Evolutionary conservation across 1,284 basidiomycete species (phyloP), one percentile per base, ranked within the genome.

Genomic region (Crucibulum cyathiforme): DNA sequence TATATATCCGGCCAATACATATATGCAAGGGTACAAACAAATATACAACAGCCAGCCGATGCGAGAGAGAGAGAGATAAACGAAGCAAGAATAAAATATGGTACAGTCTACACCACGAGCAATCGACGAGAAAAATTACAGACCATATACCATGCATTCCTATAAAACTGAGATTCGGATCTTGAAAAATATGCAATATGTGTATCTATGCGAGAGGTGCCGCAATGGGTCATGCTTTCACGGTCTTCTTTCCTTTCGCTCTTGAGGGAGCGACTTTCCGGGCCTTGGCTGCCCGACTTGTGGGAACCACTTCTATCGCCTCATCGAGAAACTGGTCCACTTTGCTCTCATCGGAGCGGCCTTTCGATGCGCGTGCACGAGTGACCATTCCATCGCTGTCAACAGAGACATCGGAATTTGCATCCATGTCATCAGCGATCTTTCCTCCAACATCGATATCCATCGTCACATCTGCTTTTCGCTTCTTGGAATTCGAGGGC

Each of bases 311-410:
- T n/a, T 48, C 24, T 15, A 15, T 31, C 13, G 13, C 2, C 13
- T 12, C 46, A 12, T 48, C 46, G 10, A 12, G 10, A 31, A 31
- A 24, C 24, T 31, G 13, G 13, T 15, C 24, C 15, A 19, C 46
- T 10, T n/a, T 48, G 13, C 13, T 15, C 13, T 48, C 46, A 19
- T 15, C 46, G 13, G 46, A 48, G 46, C 46, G 46, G 10, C 63
- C 63, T 53, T 71, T 72, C 35, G 67, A 72, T 45, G 72, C 70
- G 46, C 74, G 72, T 15, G 73, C 71, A 36, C 76, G 74, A 57
- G 76, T 77, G 24, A 74, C 64, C 71, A 76, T 76, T 8, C 76
- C 71, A 36, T 67, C 62, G 45, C 54, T 56, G 13, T 56, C 54
- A 48, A n/a, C 45, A 8, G 54, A 56, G 1, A 19, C 54, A 31